Evolutionary conservation across 2,329 filamentous ascomycete species (phyloP), one percentile per base, ranked within the genome.

Genomic region (Beauveria sp.): DNA sequence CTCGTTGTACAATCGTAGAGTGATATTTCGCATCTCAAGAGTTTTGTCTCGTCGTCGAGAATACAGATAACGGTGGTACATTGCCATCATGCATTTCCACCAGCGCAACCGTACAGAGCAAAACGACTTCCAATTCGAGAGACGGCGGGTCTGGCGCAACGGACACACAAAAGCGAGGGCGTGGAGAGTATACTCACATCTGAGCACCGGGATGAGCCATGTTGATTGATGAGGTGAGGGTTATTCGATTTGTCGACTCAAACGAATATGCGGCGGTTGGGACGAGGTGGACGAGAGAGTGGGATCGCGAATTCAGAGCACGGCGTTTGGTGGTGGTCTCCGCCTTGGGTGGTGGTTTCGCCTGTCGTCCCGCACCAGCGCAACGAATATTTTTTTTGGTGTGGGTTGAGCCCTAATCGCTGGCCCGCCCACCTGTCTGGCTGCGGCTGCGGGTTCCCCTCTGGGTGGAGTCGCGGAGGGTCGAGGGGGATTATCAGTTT

Each of bases 151-250:
- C 22, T 38, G 38, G 45, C 47, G 20, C 50, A 5, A n/a, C 12
- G 7, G 12, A 49, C 24, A 46, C n/a, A 20, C 22, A 26, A 24
- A 8, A 40, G 55, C 20, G 28, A 47, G 49, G 46, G 61, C 43
- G 42, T 61, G 49, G 30, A 64, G 62, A 61, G 60, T 61, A 63
- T 65, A 79, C 83, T 82, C 77, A 86, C 83, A 86, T 85, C 76
- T 85, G 83, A 74, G 81, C 76, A 74, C 83, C 82, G 69, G 82
- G 79, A 74, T 79, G 77, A 78, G 83, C 81, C 82, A 85, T 85
- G 69, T 77, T 85, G 80, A 75, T 74, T 73, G 65, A 69, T 69
- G 71, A 18, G 24, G 20, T 40, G 50, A 47, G 57, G n/a, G 28
- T 20, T 42, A 43, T 43, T 58, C 34, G 26, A 22, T 9, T 50